Base-by-base conservation (phyloP, 106 monocot species). In the Iris macrosiphon region DNA sequence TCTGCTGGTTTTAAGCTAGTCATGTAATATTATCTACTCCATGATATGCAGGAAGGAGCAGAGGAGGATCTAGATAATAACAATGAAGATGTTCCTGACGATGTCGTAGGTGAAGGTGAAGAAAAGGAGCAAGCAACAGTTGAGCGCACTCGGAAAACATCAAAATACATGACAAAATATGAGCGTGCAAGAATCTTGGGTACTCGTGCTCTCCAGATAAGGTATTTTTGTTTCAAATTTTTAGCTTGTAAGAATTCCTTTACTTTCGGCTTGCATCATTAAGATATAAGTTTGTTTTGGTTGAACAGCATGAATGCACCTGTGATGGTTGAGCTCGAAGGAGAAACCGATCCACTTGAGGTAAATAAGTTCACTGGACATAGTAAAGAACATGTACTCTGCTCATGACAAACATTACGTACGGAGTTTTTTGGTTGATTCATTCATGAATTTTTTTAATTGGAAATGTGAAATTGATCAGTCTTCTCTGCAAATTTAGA, bases 111-210 rank as follows among this genome's bases (percentile, higher is more conserved):
- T 21, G 78, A 84, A 43, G 63, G 37, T 18, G 85, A 86, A 51
- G 80, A 80, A 15, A 80, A 80, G 39, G 76, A 74, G 11, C 64
- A 74, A 47, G 76, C 49, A 68, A 52, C 64, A 37, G 53, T 52
- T 45, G 70, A 75, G 50, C 69, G 74, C 2, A 55, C 81, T 37
- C 63, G 87, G 42, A 87, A 75, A 69, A 87, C 87, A 21, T 67
- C 87, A 25, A 87, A 87, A 43, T 87, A 75, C 69, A 87, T 82
- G 87, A 87, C 81, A 12, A 87, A 87, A 55, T 87, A 87, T 55
- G 87, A 87, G 42, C 70, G 81, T 33, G 87, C 87, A 19, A 81
- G 81, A 61, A 87, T 87, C 21, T 60, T 87, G 67, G 87, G 87
- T n/a, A 82, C 81, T 17, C 87, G 87, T 46, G 87, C 87, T 25